Conservation (phyloP, 768 basidiomycete species). For the Tulasnella calospora region DNA sequence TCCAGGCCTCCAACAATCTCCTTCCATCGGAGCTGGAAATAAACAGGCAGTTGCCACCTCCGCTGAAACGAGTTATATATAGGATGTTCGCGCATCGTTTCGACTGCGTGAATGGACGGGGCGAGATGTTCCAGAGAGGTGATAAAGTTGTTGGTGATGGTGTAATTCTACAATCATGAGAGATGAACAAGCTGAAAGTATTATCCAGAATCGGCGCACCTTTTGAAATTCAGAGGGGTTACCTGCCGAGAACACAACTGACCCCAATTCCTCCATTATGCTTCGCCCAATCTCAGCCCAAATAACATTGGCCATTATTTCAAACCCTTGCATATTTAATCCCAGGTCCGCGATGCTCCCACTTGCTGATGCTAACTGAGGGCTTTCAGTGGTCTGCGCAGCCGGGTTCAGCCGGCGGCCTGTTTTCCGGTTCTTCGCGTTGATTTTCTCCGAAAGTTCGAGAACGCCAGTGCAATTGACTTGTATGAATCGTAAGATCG, state of each 20-base stretch:
- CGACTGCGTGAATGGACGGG: constrained; percentile 65
- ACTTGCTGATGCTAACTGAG: constrained; percentile 20
- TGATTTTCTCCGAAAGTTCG: constrained; percentile 65
- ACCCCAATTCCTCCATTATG: constrained; percentile 80
- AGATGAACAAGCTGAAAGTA: not conserved
- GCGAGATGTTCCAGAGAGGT: constrained; percentile 75
- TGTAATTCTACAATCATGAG: constrained; percentile 59
- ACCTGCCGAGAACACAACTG: constrained; percentile 82
- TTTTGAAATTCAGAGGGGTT: constrained; percentile 84
- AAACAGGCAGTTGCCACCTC: constrained; percentile 94
- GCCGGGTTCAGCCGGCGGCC: not conserved
- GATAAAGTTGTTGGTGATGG: constrained; percentile 77
- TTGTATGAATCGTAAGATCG: constrained; percentile 73
- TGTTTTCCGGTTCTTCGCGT: constrained; percentile 22
- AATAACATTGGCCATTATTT: constrained; percentile 81
- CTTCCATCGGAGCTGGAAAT: constrained; percentile 96
- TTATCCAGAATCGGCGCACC: constrained; percentile 43
- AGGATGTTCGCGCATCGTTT: constrained; percentile 66
- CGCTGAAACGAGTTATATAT: constrained; percentile 67
- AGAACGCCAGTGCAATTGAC: constrained; percentile 69
- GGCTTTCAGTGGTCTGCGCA: constrained; percentile 6
- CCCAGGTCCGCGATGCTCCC: constrained; percentile 26
- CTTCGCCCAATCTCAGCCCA: constrained; percentile 80
- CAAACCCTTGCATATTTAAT: constrained; percentile 48
- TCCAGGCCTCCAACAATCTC: constrained; percentile 80